Percentiles rank a stretch among this genome's conserved stretches.
Evolutionary conservation across 192 early-diverging fungal species (phyloP).

Genomic region (Entomortierella lignicola): DNA sequence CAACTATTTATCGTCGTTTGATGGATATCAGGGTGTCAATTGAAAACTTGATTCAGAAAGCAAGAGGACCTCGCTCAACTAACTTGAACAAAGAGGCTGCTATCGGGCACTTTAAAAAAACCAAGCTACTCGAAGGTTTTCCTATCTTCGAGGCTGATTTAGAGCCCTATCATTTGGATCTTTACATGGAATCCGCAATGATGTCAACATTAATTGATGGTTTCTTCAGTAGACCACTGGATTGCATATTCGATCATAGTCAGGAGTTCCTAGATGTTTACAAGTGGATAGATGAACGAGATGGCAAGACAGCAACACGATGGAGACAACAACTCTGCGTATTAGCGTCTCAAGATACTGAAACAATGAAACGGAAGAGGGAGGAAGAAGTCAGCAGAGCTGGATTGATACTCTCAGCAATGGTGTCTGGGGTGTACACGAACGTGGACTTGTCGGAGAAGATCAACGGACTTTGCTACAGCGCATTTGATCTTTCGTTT

Average conservation of each 20-base stretch:
- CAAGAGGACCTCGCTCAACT: conserved; percentile 5
- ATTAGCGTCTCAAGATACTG: conserved; percentile 4
- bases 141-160: background rate
- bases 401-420: background rate
- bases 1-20: conserved; percentile 17
- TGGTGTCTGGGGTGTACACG: conserved; percentile 9
- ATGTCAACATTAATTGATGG: conserved; percentile 6
- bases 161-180: conserved; percentile 7
- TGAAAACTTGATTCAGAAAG: conserved; percentile 22
- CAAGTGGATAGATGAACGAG: conserved; percentile 8
- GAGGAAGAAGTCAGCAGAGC: background rate
- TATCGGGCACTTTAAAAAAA: conserved; percentile 14
- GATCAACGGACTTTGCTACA: conserved; percentile 9
- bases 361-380: background rate
- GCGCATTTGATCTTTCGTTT: conserved; percentile 21
- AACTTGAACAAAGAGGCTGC: conserved; percentile 19
- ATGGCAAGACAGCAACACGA: conserved; percentile 9
- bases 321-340: conserved; percentile 31
- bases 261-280: conserved; percentile 3
- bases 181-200: conserved; percentile 24
- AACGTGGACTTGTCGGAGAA: conserved; percentile 2
- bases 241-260: conserved; percentile 11
- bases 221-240: conserved; percentile 16
- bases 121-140: background rate
- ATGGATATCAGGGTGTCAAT: conserved; percentile 4